Conservation (phyloP, 2,329 filamentous ascomycete species). For the Sarocladium strictum region DNA sequence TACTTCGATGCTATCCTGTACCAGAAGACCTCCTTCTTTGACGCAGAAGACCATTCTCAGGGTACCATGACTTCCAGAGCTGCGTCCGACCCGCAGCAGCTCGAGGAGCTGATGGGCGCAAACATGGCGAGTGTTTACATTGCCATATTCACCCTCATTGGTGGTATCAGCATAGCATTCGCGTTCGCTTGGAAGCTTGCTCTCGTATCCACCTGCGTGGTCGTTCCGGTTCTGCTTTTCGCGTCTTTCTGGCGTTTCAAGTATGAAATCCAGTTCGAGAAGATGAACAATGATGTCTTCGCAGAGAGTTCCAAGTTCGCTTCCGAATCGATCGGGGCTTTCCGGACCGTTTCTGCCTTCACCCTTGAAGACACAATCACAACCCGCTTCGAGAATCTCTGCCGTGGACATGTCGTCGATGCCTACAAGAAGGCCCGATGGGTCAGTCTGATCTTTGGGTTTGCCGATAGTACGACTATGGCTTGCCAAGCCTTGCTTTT, state of each 20-base stretch:
- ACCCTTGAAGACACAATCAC: constrained; percentile 64
- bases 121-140: constrained; percentile 59
- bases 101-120: constrained; percentile 57
- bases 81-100: constrained; percentile 49
- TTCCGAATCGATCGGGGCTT: constrained; percentile 66
- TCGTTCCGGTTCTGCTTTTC: constrained; percentile 42
- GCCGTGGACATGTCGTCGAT: constrained; percentile 50
- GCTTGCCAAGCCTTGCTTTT: constrained; percentile 58
- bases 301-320: constrained; percentile 68
- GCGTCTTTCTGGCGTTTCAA: constrained; percentile 46
- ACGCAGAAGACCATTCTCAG: constrained; percentile 52
- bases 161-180: constrained; percentile 61
- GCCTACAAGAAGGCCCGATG: constrained; percentile 58
- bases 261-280: constrained; percentile 62
- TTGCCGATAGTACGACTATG: constrained; percentile 61
- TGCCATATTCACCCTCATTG: constrained; percentile 59
- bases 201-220: constrained; percentile 59
- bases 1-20: constrained; percentile 56
- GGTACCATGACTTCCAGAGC: constrained; percentile 54
- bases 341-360: constrained; percentile 65
- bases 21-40: constrained; percentile 56
- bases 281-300: constrained; percentile 63
- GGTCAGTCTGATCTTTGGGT: constrained; percentile 60
- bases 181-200: constrained; percentile 73
- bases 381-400: constrained; percentile 52